Base-by-base conservation (phyloP, 495 filamentous ascomycete species). In the Daldinia concentrica region DNA sequence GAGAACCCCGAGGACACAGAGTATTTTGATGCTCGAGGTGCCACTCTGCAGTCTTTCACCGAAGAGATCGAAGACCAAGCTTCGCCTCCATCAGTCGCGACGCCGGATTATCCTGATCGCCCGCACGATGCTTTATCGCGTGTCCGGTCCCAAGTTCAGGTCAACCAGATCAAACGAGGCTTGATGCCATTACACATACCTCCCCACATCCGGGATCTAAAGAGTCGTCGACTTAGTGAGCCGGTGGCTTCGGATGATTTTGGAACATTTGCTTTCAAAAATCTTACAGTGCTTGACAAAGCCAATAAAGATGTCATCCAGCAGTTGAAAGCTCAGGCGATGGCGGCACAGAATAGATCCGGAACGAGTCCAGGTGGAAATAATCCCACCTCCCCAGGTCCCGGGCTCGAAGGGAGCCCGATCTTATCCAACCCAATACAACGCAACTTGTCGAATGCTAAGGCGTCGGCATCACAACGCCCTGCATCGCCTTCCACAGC, bases 241-340 rank as follows among this genome's bases (percentile, higher is more conserved):
- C 95, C 95, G 2, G 89, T 94, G 19, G 84, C 89, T 36, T 85
- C 89, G 0, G 96, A 98, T 79, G 95, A 99, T 78, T 99, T 99
- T 83, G 95, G 95, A 36, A 92, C 88, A 66, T 99, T 99, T 82
- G 87, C 93, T 34, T 99, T 97, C 85, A 99, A 98, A 82, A 99
- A 99, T 73, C 84, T 99, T 34, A 93, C 95, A 1, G 95, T 98
- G 62, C 85, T 99, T 19, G 95, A 98, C 76, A 98, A 97, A 77
- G 95, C 96, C 39, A 99, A 99, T 77, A 98, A 98, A 76, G 96
- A 99, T 77, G 93, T 98, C 45, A 95, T 99, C 39, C 94, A 98
- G 74, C 97, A 97, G 74, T 85, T 99, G 63, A 88, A 94, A 9
- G 92, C 93, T 27, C 95, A 98, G 76, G 94, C 93, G 32, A 82